Base-by-base conservation (phyloP, 345 rosid genomes). In the Lepidium africanum region DNA sequence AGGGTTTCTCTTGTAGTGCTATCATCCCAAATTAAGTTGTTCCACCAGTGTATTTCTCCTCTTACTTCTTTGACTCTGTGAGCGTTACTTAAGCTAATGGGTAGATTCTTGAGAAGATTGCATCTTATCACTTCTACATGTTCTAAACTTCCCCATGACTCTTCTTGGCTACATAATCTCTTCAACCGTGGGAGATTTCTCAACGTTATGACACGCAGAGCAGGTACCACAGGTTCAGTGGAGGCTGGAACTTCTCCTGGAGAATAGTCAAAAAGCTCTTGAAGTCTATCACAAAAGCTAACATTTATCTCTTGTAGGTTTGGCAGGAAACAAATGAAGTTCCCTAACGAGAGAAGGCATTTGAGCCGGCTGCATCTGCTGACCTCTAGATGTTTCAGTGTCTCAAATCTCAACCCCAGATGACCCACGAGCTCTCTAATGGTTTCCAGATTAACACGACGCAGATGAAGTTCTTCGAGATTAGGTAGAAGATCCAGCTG, bases 11-110 rank as follows among this genome's bases (percentile, higher is more conserved):
- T 62, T 27, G 58, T 68, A 16, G 50, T 51, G 37, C 38, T 7
- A 45, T 72, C 58, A 12, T 68, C 78, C 53, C 75, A 72, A 38
- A 58, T 9, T 57, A 69, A 56, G 60, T 52, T 50, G 42, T 60
- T 72, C 82, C 82, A 79, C 82, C 82, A 79, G 43, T 52, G 69
- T 61, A 47, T 59, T 63, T 69, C 75, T 39, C 80, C 77, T 68
- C 69, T 76, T 45, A 76, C 69, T 72, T 79, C 80, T 50, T 40
- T 56, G 10, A 72, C 33, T 37, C 52, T 33, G 2, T 48, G 35
- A 52, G 41, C 56, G 45, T 64, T 64, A 39, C 59, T 17, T 40
- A 59, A 39, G 17, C 36, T 59, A 23, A 79, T 61, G 27, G 80
- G 80, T 67, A 79, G 65, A 36, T 69, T 55, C 36, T 4, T 53